These are phyloP conservation scores for Thelephora terrestris DNA, from an alignment of 1,284 basidiomycete genomes.

Conservation along the genomic window DNA sequence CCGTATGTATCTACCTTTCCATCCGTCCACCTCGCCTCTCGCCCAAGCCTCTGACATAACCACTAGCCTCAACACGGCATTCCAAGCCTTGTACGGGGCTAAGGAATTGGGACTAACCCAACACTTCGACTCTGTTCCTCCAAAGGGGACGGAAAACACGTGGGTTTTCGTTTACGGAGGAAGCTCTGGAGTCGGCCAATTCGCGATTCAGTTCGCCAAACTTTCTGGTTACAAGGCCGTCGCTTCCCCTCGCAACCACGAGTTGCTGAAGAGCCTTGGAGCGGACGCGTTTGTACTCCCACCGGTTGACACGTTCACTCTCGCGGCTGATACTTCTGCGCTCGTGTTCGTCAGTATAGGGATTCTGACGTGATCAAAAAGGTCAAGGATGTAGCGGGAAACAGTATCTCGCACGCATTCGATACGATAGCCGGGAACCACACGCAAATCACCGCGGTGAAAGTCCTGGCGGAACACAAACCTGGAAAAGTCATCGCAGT, in stretches of 20 bases:
- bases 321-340: neutral
- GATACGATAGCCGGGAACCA: conserved; percentile 15
- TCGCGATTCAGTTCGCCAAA: conserved; percentile 33
- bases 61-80: conserved; percentile 23
- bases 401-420: conserved; percentile 14
- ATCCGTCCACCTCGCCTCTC: too few relatives aligned
- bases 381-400: conserved; percentile 16
- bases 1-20: conserved; percentile 16
- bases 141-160: conserved; percentile 6
- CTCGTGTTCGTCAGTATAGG: conserved; percentile 13
- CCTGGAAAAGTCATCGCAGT: conserved; percentile 11
- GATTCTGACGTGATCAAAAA: conserved; percentile 15
- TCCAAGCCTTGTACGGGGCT: conserved; percentile 24
- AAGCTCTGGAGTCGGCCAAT: conserved; percentile 28
- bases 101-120: conserved; percentile 16
- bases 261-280: conserved; percentile 29
- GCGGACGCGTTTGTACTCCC: conserved; percentile 23
- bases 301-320: neutral
- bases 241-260: conserved; percentile 28
- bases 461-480: conserved; percentile 7
- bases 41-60: too few relatives aligned
- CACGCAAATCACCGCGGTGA: conserved; percentile 9
- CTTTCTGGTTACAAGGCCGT: conserved; percentile 31
- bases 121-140: conserved; percentile 3
- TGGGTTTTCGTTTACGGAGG: conserved; percentile 25